phyloP scores from a whole-genome alignment of 352 stramenopile genomes.

The Globisporangium emineosum region DNA sequence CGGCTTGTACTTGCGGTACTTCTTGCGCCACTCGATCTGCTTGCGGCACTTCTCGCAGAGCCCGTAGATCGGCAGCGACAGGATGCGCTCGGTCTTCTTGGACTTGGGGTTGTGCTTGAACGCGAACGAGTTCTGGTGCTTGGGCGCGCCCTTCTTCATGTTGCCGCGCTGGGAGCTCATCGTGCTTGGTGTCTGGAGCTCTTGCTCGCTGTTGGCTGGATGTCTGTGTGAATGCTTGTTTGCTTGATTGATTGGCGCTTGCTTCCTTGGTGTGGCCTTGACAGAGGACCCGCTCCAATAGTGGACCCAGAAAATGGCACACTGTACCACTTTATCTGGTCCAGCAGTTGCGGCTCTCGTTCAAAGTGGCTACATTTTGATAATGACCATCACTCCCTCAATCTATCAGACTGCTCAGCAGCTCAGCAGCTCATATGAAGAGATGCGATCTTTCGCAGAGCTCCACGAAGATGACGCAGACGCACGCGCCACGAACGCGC shows the following conservation, averaged over 20 bases:
- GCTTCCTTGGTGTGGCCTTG: slow-evolving; percentile 1
- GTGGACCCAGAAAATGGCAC: not conserved
- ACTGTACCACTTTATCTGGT: not conserved
- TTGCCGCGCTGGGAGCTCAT: slow-evolving; percentile 89
- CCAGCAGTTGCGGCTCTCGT: not conserved
- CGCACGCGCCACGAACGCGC: slow-evolving; percentile 22
- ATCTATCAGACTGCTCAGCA: not conserved
- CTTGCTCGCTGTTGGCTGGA: not conserved
- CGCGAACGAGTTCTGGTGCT: slow-evolving; percentile 98
- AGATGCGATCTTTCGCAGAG: slow-evolving; percentile 8
- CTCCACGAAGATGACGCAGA: slow-evolving; percentile 9
- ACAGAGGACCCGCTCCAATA: not conserved
- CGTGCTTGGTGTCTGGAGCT: not conserved
- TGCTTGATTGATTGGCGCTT: slow-evolving; percentile 15
- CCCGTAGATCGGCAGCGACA: slow-evolving; percentile 89
- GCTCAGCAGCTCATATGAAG: slow-evolving; percentile 2
- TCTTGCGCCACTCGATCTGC: slow-evolving; percentile 98
- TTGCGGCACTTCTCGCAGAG: slow-evolving; percentile 93
- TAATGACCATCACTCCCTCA: not conserved
- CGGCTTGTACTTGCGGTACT: slow-evolving; percentile 99
- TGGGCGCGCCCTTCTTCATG: slow-evolving; percentile 85
- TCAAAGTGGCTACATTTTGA: slow-evolving; percentile 17
- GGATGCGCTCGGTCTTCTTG: slow-evolving; percentile 95
- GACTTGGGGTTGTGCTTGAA: slow-evolving; percentile 98
- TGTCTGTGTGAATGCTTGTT: not conserved